These are phyloP conservation scores for Lactifluus subvellereus DNA, from an alignment of 768 basidiomycete species.

Conservation along the genomic window DNA sequence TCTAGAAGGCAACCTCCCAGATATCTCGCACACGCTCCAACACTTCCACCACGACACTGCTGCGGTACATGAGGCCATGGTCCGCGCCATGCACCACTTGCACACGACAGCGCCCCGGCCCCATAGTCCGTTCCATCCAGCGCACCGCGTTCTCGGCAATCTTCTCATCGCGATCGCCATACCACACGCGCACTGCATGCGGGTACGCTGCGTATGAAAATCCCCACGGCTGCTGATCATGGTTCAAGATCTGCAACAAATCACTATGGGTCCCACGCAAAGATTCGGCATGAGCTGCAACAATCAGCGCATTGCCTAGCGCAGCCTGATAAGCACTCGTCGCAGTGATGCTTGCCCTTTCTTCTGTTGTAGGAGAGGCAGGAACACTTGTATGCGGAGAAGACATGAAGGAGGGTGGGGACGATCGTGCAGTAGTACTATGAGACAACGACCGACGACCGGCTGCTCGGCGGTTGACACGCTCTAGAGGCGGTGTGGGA, in stretches of 20 bases:
- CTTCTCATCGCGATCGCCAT: constrained; percentile 89
- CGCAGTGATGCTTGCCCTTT: constrained; percentile 27
- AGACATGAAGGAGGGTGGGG: constrained; percentile 45
- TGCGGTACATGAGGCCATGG: constrained; percentile 91
- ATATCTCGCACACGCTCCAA: constrained; percentile 60
- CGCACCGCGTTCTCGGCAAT: constrained; percentile 86
- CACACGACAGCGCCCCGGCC: constrained; percentile 65
- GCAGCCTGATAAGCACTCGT: constrained; percentile 53
- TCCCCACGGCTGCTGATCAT: constrained; percentile 83
- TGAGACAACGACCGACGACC: constrained; percentile 76
- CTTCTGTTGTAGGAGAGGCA: constrained; percentile 29
- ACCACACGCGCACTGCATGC: constrained; percentile 80
- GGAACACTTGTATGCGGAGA: constrained; percentile 42
- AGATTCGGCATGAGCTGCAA: constrained; percentile 93
- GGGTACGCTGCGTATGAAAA: constrained; percentile 81
- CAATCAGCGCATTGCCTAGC: constrained; percentile 85
- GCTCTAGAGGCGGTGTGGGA: constrained; percentile 28
- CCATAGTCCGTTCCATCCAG: constrained; percentile 89
- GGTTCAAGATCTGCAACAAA: constrained; percentile 86
- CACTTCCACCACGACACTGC: constrained; percentile 79
- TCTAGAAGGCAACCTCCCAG: constrained; percentile 28
- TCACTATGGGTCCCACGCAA: constrained; percentile 88
- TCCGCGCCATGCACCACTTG: constrained; percentile 84
- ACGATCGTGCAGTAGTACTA: constrained; percentile 27
- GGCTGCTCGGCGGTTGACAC: constrained; percentile 35